phyloP scores from a whole-genome alignment of 2,329 filamentous ascomycete genomes.

The Stenocarpella maydis region DNA sequence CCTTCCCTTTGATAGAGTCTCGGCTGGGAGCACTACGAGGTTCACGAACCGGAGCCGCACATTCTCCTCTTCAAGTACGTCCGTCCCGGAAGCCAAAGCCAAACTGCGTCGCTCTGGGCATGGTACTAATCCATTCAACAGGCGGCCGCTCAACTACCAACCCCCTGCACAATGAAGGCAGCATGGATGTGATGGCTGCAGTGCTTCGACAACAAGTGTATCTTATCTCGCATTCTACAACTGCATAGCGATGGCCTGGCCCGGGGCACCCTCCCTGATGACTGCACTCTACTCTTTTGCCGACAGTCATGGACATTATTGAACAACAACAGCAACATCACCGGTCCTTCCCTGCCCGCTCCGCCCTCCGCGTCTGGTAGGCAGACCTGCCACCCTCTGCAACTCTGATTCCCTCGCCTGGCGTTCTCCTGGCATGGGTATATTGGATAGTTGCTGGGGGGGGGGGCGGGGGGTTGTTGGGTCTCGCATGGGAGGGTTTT shows the following conservation, averaged over 20 bases:
- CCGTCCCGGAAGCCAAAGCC: background rate
- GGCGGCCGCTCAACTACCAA: conserved; percentile 86
- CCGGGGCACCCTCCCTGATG: conserved; percentile 24
- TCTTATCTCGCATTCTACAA: conserved; percentile 42
- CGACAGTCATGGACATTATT: background rate
- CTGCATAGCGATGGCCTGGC: conserved; percentile 41
- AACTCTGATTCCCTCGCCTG: conserved; percentile 23
- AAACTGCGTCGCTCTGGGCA: background rate
- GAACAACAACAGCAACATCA: background rate
- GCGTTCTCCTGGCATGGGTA: conserved; percentile 30
- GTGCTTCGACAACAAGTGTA: conserved; percentile 38
- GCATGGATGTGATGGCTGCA: conserved; percentile 31
- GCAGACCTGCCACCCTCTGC: background rate
- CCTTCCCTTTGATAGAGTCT: conserved; percentile 73
- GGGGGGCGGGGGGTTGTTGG: conserved; percentile 8
- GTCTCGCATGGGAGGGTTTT: conserved; percentile 16
- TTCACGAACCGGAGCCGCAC: conserved; percentile 97
- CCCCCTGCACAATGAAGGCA: conserved; percentile 63
- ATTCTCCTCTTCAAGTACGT: conserved; percentile 98
- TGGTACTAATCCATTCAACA: conserved; percentile 47
- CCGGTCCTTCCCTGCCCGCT: conserved; percentile 4
- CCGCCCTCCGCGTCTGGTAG: background rate
- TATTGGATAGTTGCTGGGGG: conserved; percentile 24
- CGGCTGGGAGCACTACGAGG: conserved; percentile 99
- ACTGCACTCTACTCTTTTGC: conserved; percentile 21